These are phyloP conservation scores for Yamadazyma siamensis DNA, from an alignment of 1,139 yeast genomes.

Conservation along the genomic window DNA sequence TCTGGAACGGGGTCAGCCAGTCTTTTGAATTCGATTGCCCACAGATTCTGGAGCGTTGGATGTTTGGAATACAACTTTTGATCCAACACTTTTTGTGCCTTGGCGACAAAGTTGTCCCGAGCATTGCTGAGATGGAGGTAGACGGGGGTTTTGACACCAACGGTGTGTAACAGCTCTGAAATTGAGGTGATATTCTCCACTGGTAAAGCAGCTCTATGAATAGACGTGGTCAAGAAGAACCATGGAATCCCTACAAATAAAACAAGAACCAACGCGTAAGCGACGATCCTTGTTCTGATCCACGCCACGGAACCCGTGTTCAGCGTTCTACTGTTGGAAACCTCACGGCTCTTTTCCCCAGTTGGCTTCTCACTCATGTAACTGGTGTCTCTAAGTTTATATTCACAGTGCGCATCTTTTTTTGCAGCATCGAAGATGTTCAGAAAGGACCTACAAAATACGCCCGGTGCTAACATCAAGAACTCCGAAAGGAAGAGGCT, in stretches of 20 bases:
- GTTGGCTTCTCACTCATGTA: not conserved
- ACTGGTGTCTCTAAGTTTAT: too few species aligned
- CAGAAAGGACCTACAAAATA: constrained; percentile 60
- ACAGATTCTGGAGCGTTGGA: constrained; percentile 22
- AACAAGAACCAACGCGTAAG: constrained; percentile 28
- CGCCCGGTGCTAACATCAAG: constrained; percentile 76
- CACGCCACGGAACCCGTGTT: constrained; percentile 5
- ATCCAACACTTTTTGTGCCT: constrained; percentile 32
- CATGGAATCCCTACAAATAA: constrained; percentile 62
- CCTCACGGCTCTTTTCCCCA: not conserved
- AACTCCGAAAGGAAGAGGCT: constrained; percentile 75
- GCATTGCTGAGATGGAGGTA: constrained; percentile 44
- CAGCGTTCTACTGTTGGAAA: not conserved
- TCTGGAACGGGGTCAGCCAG: constrained; percentile 7
- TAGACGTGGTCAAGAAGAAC: constrained; percentile 67
- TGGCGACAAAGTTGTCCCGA: constrained; percentile 20
- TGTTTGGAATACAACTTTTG: constrained; percentile 16
- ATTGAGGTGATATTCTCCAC: constrained; percentile 45
- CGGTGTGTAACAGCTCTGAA: constrained; percentile 28
- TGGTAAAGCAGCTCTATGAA: constrained; percentile 75
- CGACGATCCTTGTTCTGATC: constrained; percentile 8
- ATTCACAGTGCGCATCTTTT: not conserved
- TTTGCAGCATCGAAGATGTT: constrained; percentile 41
- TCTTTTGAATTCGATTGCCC: constrained; percentile 26
- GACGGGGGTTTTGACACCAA: constrained; percentile 55